These are phyloP conservation scores for Meredithiella fracta DNA, from an alignment of 2,329 filamentous ascomycete species.

Conservation along the genomic window DNA sequence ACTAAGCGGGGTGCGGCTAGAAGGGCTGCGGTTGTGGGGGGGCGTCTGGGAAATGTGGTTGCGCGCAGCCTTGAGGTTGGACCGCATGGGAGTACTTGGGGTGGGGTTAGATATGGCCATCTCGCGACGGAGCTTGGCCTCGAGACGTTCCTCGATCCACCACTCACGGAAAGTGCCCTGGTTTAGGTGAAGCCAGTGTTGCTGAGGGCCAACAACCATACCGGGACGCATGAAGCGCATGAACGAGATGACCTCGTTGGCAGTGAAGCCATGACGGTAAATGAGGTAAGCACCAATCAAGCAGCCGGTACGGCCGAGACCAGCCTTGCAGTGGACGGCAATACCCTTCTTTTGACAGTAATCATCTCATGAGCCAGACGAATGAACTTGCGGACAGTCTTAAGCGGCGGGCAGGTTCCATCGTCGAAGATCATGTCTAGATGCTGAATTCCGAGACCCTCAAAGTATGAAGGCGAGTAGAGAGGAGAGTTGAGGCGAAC, in stretches of 20 bases:
- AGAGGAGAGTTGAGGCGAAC: conserved; percentile 90
- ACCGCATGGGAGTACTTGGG: conserved; percentile 45
- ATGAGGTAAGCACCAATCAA: conserved; percentile 95
- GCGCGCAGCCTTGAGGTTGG: conserved; percentile 43
- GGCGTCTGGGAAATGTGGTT: conserved; percentile 56
- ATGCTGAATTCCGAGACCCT: conserved; percentile 83
- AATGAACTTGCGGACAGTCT: conserved; percentile 87
- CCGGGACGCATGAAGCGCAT: conserved; percentile 99
- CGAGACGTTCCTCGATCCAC: conserved; percentile 83
- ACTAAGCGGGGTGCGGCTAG: conserved; percentile 70
- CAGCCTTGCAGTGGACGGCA: conserved; percentile 96
- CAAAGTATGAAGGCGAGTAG: conserved; percentile 95
- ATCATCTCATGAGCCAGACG: conserved; percentile 90
- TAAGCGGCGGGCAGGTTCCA: conserved; percentile 80
- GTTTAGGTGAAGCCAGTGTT: conserved; percentile 97
- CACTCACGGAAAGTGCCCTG: conserved; percentile 95
- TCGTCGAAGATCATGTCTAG: conserved; percentile 99
- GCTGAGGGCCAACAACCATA: conserved; percentile 96
- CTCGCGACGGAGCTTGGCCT: conserved; percentile 47
- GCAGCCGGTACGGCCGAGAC: conserved; percentile 85
- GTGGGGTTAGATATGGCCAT: conserved; percentile 31
- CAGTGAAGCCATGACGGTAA: conserved; percentile 91
- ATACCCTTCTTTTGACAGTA: conserved; percentile 80
- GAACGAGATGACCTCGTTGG: conserved; percentile 91
- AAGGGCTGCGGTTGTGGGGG: conserved; percentile 62